Base-by-base conservation (phyloP, 345 rosid genomes). In the Schrenkiella parvula region DNA sequence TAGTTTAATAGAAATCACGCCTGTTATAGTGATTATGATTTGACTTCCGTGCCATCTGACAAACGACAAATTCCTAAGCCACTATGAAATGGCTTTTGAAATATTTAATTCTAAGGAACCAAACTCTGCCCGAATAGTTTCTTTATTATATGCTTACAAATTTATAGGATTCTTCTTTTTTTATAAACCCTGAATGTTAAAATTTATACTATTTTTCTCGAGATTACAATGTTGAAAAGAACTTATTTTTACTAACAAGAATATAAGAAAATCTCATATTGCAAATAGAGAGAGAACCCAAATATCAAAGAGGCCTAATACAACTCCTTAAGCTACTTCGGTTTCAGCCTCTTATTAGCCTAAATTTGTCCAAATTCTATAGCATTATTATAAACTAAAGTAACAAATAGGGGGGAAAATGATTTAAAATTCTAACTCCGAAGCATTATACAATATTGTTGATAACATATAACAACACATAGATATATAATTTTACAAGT, bases 41-140 rank as follows among this genome's bases (percentile, higher is more conserved):
- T 70, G 37, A 70, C 66, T 70, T 69, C 23, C 3, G 73, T 57
- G 56, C 57, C 62, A 32, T 69, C 29, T 57, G 74, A 70, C 56
- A 68, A 69, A 55, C 26, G 73, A 68, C 73, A 56, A 14, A 56
- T 42, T 68, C 73, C 73, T 43, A 56, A 68, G 64, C 55, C 73
- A 69, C 73, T 69, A 41, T n/a, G 28, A 17, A 21, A 31, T 68
- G 14, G 13, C 19, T 18, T 42, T 56, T 68, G 6, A 19, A 39
- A 14, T 68, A 41, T 68, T 54, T 52, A 25, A 6, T 10, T 29
- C 41, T 62, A 8, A 59, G 41, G 29, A 37, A 43, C n/a, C 37
- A 37, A 58, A 55, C 35, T 61, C 39, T 44, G 55, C 11, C 22
- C 42, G 7, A 31, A 44, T 17, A 6, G 12, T 12, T 42, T 29